Base-by-base conservation (phyloP, 257 asterid genomes). In the Knoxia roxburghii region DNA sequence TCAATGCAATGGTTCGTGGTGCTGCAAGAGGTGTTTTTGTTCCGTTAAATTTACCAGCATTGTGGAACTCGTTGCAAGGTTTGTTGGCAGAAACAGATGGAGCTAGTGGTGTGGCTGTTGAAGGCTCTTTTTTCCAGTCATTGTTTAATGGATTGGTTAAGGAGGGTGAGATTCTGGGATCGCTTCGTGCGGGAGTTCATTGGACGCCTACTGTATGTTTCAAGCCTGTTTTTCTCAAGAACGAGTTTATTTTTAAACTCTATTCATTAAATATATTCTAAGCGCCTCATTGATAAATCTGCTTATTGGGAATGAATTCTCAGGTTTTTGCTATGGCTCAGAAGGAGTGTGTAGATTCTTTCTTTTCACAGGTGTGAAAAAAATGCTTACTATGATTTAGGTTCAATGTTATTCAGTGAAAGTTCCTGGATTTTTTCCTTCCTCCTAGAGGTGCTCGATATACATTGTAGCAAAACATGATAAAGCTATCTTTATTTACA, bases 1-100 rank as follows among this genome's bases (percentile, higher is more conserved):
- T 94, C 73, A 83, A 77, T 80, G 96, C 97, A 58, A 90, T 88
- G 97, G 99, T 94, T 61, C 90, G 97, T 12, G 99, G 99, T 80
- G 96, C 96, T 58, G 95, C 96, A 7, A 85, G 97, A 76, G 97
- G 96, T 59, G 80, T 90, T 70, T 89, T 85, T 78, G 93, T 90
- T 69, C 99, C 99, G 29, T 83, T 67, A 77, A 94, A 94, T 80
- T 78, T 91, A 78, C 72, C 97, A 13, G 84, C 79, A 0, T 77
- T 88, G 76, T 94, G 99, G 99, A 94, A 85, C 81, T 86, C 96
- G 1, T 72, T 94, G 82, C 96, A 79, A 78, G 83, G 66, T 66
- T 78, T 89, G 66, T 83, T 94, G 87, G 96, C 87, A 70, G 93
- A 84, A 76, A 87, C 85, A 83, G 93, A 90, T 45, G 97, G 95